Conservation (phyloP, 805 yeast species). For the Starmerella bombi region DNA sequence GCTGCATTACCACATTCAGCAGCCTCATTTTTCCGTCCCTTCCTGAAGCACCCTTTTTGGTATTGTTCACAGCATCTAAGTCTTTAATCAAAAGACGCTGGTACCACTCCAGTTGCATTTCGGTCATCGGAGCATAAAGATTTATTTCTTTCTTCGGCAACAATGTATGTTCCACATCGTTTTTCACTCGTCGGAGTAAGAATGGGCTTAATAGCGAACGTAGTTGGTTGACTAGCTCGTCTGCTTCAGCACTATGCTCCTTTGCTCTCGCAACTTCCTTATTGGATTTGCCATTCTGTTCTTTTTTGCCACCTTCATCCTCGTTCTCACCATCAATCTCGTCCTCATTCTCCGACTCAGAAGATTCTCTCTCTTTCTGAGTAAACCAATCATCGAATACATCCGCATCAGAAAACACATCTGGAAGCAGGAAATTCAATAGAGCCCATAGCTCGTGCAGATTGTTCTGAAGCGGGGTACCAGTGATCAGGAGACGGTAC, state of each 20-base stretch:
- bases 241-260: constrained; percentile 27
- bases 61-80: constrained; percentile 86
- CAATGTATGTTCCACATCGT: constrained; percentile 84
- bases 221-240: constrained; percentile 71
- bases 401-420: constrained; percentile 85
- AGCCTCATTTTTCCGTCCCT: constrained; percentile 67
- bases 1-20: constrained; percentile 89
- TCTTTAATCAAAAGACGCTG: constrained; percentile 76
- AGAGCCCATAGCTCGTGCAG: constrained; percentile 94
- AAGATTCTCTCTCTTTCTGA: constrained; percentile 28
- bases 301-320: constrained; percentile 13
- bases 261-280: constrained; percentile 2
- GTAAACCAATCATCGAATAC: constrained; percentile 83
- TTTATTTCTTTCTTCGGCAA: constrained; percentile 83
- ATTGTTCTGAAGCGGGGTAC: constrained; percentile 91
- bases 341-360: constrained; percentile 9
- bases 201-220: constrained; percentile 83
- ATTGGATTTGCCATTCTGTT: neutral
- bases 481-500: constrained; percentile 77
- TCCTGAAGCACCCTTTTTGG: constrained; percentile 47
- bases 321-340: constrained; percentile 25
- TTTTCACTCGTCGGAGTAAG: constrained; percentile 72
- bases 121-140: constrained; percentile 89
- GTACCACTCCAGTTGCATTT: constrained; percentile 90
- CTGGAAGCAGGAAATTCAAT: constrained; percentile 78